These are phyloP conservation scores for Zizania palustris DNA, from an alignment of 202 grass and related monocot genomes.

Conservation along the genomic window DNA sequence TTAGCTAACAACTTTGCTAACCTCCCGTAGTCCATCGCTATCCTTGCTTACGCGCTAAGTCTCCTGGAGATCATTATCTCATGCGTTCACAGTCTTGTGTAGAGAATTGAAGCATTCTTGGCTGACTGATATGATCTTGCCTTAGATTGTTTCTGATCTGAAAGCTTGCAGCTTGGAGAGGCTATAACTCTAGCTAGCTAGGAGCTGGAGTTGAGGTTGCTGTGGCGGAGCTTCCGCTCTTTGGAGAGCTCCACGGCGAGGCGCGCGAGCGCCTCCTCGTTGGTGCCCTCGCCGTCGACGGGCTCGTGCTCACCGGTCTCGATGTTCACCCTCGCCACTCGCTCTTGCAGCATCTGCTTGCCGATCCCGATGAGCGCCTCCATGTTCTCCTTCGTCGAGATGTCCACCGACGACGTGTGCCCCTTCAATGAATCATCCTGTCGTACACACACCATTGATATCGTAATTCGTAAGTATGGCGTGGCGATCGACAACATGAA, in stretches of 20 bases:
- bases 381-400: constrained; percentile 67
- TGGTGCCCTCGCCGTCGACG: constrained; percentile 44
- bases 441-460: too few relatives aligned
- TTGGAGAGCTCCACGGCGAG: constrained; percentile 56
- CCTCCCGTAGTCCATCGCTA: too few relatives aligned
- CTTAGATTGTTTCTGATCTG: too few relatives aligned
- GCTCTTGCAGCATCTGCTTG: constrained; percentile 39
- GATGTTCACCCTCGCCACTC: constrained; percentile 57
- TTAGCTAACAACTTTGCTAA: too few relatives aligned
- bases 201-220: constrained; percentile 25
- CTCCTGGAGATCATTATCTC: too few relatives aligned
- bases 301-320: constrained; percentile 49
- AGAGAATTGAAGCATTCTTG: too few relatives aligned
- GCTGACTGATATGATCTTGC: too few relatives aligned
- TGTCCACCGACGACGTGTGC: constrained; percentile 51
- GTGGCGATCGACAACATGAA: too few relatives aligned
- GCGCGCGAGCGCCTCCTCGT: constrained; percentile 44
- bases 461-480: too few relatives aligned
- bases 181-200: too few relatives aligned
- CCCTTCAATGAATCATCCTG: constrained; percentile 60
- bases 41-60: too few relatives aligned
- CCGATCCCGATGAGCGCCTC: constrained; percentile 56
- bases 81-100: too few relatives aligned
- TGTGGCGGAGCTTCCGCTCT: constrained; percentile 46
- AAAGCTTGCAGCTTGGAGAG: neutral